These are phyloP conservation scores for Cladophialophora chaetospira DNA, from an alignment of 2,329 filamentous ascomycete genomes.

Conservation along the genomic window DNA sequence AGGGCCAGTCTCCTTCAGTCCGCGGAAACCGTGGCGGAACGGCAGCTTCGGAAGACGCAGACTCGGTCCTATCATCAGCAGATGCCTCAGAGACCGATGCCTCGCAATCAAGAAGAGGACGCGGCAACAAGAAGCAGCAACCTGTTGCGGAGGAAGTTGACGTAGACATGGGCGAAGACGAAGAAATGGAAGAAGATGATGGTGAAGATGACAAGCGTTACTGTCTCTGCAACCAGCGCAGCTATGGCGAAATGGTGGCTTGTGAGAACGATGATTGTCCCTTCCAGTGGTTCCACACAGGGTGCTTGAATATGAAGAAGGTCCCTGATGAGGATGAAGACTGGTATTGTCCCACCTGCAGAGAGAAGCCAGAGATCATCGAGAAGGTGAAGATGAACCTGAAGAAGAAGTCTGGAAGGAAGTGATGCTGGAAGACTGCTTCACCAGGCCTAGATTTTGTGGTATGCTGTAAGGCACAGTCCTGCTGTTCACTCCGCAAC, in stretches of 20 bases:
- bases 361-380: constrained; percentile 38
- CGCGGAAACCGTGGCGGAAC: constrained; percentile 41
- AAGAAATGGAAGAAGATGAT: constrained; percentile 52
- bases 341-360: constrained; percentile 59
- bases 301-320: constrained; percentile 62
- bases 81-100: constrained; percentile 51
- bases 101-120: constrained; percentile 29
- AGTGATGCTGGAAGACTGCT: constrained; percentile 6
- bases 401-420: constrained; percentile 27
- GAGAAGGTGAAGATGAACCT: constrained; percentile 41
- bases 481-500: no score
- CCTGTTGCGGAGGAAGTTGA: constrained; percentile 35
- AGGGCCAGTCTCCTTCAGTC: constrained; percentile 43
- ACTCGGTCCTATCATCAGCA: constrained; percentile 56
- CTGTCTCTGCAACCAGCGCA: constrained; percentile 66
- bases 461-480: not conserved
- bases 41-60: constrained; percentile 49
- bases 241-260: constrained; percentile 68
- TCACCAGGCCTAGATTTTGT: not conserved
- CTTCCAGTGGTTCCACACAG: constrained; percentile 69
- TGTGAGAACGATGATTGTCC: constrained; percentile 67
- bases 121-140: constrained; percentile 29
- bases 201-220: constrained; percentile 64
- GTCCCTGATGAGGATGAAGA: constrained; percentile 60
- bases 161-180: constrained; percentile 47